A percentile compares a stretch with the other conserved stretches of the same genome.
phyloP scores from a whole-genome alignment of 164 flowering plant species.

The Santalum album region DNA sequence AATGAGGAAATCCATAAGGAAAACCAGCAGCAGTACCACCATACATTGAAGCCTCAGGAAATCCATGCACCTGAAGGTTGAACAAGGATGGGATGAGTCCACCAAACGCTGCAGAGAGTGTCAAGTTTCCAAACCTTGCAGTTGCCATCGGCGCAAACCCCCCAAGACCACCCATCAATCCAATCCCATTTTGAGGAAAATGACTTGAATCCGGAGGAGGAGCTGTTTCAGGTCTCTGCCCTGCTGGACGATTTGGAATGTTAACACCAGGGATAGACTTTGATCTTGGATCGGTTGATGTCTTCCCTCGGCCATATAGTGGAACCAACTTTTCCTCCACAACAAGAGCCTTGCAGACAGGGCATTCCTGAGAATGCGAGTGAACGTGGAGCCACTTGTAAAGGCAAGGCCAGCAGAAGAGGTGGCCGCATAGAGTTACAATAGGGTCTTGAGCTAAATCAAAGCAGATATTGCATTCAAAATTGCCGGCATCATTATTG shows the following conservation, averaged over 20 bases:
- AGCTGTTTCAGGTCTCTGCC: slow-evolving; percentile 60
- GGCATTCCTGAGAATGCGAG: slow-evolving; percentile 49
- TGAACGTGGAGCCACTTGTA: slow-evolving; percentile 53
- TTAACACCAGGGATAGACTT: slow-evolving; percentile 41
- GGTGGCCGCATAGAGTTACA: slow-evolving; percentile 60
- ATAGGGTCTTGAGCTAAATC: slow-evolving; percentile 67
- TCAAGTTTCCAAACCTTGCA: slow-evolving; percentile 42
- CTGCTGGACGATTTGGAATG: slow-evolving; percentile 53
- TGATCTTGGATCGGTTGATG: slow-evolving; percentile 48
- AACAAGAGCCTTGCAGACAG: slow-evolving; percentile 58
- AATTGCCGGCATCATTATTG: slow-evolving; percentile 33
- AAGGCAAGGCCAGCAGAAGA: slow-evolving; percentile 70
- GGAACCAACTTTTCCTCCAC: slow-evolving; percentile 59
- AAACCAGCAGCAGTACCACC: slow-evolving; percentile 23
- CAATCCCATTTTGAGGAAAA: slow-evolving; percentile 28
- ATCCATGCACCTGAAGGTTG: slow-evolving; percentile 43
- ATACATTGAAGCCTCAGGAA: slow-evolving; percentile 26
- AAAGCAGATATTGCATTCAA: slow-evolving; percentile 66
- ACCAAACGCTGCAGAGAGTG: slow-evolving; percentile 53
- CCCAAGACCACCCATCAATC: slow-evolving; percentile 31
- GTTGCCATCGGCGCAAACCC: slow-evolving; percentile 39
- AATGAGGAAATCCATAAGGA: slow-evolving; percentile 20
- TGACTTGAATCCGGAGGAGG: slow-evolving; percentile 33
- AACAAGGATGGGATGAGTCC: slow-evolving; percentile 50
- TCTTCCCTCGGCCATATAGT: slow-evolving; percentile 55